Conservation (phyloP, 176 grass and related monocot genomes). For the Neostapfia colusana region DNA sequence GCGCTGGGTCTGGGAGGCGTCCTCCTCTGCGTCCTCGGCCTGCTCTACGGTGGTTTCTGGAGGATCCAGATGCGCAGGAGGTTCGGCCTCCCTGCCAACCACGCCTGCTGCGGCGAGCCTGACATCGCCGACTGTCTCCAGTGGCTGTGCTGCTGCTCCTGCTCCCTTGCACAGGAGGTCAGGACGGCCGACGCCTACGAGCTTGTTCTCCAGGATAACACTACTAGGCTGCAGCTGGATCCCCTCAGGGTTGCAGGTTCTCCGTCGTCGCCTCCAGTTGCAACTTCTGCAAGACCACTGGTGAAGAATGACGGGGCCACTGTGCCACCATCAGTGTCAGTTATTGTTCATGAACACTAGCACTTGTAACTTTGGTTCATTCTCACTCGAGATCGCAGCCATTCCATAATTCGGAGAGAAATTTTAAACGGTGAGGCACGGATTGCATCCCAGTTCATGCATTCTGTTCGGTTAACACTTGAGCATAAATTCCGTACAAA, state of each 20-base stretch:
- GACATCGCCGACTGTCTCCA: slow-evolving; percentile 53
- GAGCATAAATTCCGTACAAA: no score
- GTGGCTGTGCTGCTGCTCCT: slow-evolving; percentile 73
- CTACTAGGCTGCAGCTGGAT: no score
- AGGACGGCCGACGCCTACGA: slow-evolving; percentile 69
- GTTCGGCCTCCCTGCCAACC: slow-evolving; percentile 52
- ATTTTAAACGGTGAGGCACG: not conserved
- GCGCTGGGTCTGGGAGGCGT: slow-evolving; percentile 56
- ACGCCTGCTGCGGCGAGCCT: slow-evolving; percentile 52
- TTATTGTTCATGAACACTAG: slow-evolving; percentile 27
- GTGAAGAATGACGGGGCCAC: slow-evolving; percentile 20
- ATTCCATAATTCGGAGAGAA: not conserved
- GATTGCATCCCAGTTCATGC: not conserved
- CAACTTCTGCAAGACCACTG: not conserved
- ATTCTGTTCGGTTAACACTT: not conserved
- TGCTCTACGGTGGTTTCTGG: slow-evolving; percentile 87
- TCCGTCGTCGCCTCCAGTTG: not conserved
- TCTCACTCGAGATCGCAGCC: not conserved
- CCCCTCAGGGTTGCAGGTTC: slow-evolving; percentile 40
- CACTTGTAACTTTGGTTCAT: not conserved
- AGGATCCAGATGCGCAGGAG: slow-evolving; percentile 84
- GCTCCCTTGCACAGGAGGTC: slow-evolving; percentile 71
- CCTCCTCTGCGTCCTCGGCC: slow-evolving; percentile 57
- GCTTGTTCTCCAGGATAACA: no score
- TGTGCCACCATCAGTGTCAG: slow-evolving; percentile 32